Base-by-base conservation (phyloP, 352 stramenopile genomes). In the Phytophthora macrochlamydospora region DNA sequence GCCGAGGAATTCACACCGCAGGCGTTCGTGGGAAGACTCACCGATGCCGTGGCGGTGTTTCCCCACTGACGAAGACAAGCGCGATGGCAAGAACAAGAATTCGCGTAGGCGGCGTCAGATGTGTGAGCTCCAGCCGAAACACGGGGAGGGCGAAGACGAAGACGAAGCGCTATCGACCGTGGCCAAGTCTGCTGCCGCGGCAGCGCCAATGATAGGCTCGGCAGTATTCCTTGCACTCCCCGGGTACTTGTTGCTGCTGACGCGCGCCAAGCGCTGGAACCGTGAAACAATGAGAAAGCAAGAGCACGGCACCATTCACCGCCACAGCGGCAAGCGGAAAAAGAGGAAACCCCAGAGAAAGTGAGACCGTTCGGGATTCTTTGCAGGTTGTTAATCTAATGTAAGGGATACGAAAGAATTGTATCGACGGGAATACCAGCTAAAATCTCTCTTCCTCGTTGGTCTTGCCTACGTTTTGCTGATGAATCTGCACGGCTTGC, bases 1-100 rank as follows among this genome's bases (percentile, higher is more conserved):
- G 59, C 68, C 9, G 79, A 87, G 44, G 78, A 83, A 35, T 92
- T 92, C 65, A 92, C 83, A 30, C 83, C 81, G 9, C 79, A 92
- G 49, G 83, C 83, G 4, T 75, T 92, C n/a, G 76, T 85, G 3
- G 83, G 83, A 9, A 71, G 83, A 13, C 49, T 92, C 50, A 87
- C 75, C 0, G 72, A 81, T 7, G 81, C 73, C 0, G 37, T 87
- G 5, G 59, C 73, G 45, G 62, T 84, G 4, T 75, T 75, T 38
- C 57, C 53, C 43, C 11, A 35, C 65, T 29, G 38, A 24, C 37
- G 48, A 65, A 28, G 61, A 63, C n/a, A 44, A 7, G 3, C 49
- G 12, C 4, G 67, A 65, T 40, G 40, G 66, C 1, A 53, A 65
- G 14, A 56, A 68, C 2, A 74, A 61, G 24, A 42, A 63, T 28